phyloP scores from a whole-genome alignment of 148 eudicot species.

The Nyssa sinensis region DNA sequence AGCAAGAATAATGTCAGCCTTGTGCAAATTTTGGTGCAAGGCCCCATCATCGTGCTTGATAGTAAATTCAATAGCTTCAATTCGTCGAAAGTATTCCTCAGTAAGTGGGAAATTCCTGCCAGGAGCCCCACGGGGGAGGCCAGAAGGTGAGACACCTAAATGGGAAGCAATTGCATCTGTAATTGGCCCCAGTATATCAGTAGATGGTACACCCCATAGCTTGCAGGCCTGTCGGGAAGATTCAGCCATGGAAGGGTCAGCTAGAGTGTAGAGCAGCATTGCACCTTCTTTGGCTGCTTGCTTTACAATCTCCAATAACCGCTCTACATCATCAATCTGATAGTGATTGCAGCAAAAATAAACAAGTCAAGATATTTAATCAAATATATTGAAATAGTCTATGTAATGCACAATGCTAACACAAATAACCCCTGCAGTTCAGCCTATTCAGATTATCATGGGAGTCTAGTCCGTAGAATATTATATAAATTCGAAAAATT shows the following conservation, averaged over 20 bases:
- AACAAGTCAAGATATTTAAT: neutral
- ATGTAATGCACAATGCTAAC: neutral
- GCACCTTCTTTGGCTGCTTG: slow-evolving; percentile 92
- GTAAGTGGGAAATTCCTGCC: slow-evolving; percentile 52
- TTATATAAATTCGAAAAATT: no score
- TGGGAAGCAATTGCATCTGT: slow-evolving; percentile 81
- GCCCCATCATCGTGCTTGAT: slow-evolving; percentile 98
- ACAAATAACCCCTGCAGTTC: neutral
- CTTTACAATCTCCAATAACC: slow-evolving; percentile 65
- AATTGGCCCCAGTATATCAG: slow-evolving; percentile 75
- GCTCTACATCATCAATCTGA: slow-evolving; percentile 79
- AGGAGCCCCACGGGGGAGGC: slow-evolving; percentile 90
- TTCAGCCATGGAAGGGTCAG: slow-evolving; percentile 81
- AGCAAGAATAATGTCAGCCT: slow-evolving; percentile 74
- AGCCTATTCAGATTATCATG: neutral
- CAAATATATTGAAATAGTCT: neutral
- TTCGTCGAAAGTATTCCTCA: slow-evolving; percentile 82
- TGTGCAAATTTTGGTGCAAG: slow-evolving; percentile 63
- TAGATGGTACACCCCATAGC: slow-evolving; percentile 71
- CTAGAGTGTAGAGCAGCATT: slow-evolving; percentile 77
- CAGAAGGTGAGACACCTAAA: slow-evolving; percentile 82
- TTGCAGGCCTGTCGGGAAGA: slow-evolving; percentile 74
- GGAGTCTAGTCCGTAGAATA: no score
- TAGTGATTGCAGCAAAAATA: no score
- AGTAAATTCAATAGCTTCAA: slow-evolving; percentile 92